Base-by-base conservation (phyloP, 140 eudicot genomes). In the Ambrosia hybrid region DNA sequence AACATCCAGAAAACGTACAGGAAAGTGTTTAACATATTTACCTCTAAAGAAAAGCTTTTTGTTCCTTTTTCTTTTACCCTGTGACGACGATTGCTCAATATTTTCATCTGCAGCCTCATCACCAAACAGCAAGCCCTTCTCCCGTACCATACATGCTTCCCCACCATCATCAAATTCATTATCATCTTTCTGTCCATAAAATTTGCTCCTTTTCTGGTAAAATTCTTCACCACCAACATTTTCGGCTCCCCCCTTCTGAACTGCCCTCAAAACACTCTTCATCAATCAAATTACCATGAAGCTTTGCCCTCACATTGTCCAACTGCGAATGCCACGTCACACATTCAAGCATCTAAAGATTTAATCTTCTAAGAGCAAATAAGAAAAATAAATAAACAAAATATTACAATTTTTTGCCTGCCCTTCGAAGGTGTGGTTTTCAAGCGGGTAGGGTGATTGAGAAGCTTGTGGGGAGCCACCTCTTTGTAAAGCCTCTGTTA, bases 61-160 rank as follows among this genome's bases (percentile, higher is more conserved):
- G 78, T 83, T 88, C 85, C 82, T 82, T 87, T 88, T 91, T 76
- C 89, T 84, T 70, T 84, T 80, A 69, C 81, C 85, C 68, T 83
- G 92, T 15, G 83, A 80, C 9, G 91, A 74, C 6, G 85, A 74
- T 58, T 83, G 84, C 53, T 72, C 84, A 41, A 61, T 55, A 66
- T 80, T 82, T 62, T 74, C 75, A 78, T 81, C 85, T 58, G 79
- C 65, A 63, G 41, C 71, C 73, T 82, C 82, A 65, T 68, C 11
- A 52, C 81, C 79, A 14, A 82, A n/a, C 61, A 77, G 77, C 77
- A 67, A 86, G 86, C 73, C 89, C 92, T 88, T 86, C 95, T 62
- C 86, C 95, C 34, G 96, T 91, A 58, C 91, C 91, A 78, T 91
- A 72, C 97, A 91, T 58, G 89, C 96, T 79, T 88, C 96, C 83